Base-by-base conservation (phyloP, 345 rosid species). In the Dimocarpus longan region DNA sequence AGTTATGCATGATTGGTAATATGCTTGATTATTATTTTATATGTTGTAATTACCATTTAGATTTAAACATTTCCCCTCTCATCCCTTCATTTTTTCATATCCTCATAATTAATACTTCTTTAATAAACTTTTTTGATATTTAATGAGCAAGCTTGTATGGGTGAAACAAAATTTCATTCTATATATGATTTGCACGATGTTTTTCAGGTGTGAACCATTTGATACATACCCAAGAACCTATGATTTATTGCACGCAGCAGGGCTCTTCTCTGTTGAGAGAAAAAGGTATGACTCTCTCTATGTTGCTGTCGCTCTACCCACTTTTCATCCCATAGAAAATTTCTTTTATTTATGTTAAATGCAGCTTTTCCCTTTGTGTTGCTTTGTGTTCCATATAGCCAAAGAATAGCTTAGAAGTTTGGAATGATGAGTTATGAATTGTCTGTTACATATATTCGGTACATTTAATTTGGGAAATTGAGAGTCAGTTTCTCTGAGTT, bases 181-280 rank as follows among this genome's bases (percentile, higher is more conserved):
- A 7, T 46, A 21, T 24, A 6, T 60, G 37, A 71, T 46, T 62
- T 68, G 19, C 40, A 13, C 52, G 5, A 39, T 48, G 22, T 73
- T 74, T 72, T 74, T 74, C 90, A 93, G 99, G 99, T 96, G 99
- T 88, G 99, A 96, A 79, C 88, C 98, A 3, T 93, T 96, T 40
- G 98, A 96, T 84, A 96, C 97, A 6, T 96, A 96, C 75, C 99
- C 98, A 60, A 94, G 99, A 90, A 94, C 98, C 62, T 96, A 94
- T 39, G 95, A 96, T 77, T 78, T 96, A 12, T 60, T 96, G 82
- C 98, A 94, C 73, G 98, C 99, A 0, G 90, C 95, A n/a, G 89
- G 92, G 60, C 97, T 96, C 78, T 93, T 96, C 89, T 90, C 98
- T 63, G 77, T 89, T 79, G 99, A 96, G 81, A 91, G 86, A 76